These are phyloP conservation scores for Yamadazyma epiphylla DNA, from an alignment of 1,139 yeast species.

Conservation along the genomic window DNA sequence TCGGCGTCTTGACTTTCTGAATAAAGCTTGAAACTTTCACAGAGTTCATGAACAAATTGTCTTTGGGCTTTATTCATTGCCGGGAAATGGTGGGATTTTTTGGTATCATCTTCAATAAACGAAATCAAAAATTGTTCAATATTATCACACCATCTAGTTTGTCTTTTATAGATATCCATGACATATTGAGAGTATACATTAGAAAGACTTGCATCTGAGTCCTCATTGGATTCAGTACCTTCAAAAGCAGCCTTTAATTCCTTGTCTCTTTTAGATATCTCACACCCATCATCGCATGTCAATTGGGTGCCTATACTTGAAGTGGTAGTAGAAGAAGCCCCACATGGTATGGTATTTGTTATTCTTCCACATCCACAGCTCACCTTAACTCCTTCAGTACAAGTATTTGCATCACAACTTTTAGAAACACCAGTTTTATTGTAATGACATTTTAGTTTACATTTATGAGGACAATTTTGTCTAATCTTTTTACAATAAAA, in stretches of 20 bases:
- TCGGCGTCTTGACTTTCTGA: conserved; percentile 80
- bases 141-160: conserved; percentile 59
- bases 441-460: conserved; percentile 64
- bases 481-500: conserved; percentile 52
- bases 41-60: conserved; percentile 64
- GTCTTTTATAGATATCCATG: conserved; percentile 43
- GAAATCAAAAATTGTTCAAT: conserved; percentile 52
- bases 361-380: conserved; percentile 66
- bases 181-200: conserved; percentile 37
- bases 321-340: conserved; percentile 33
- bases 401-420: conserved; percentile 33
- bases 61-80: conserved; percentile 73
- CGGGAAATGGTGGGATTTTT: conserved; percentile 51
- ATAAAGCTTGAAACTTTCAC: conserved; percentile 54
- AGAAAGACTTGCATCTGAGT: conserved; percentile 16
- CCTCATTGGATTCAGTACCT: conserved; percentile 6
- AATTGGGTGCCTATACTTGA: conserved; percentile 31
- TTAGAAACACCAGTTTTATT: conserved; percentile 34
- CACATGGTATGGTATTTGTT: conserved; percentile 46
- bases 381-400: conserved; percentile 50
- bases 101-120: conserved; percentile 37
- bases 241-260: conserved; percentile 62
- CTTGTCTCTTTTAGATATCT: conserved; percentile 53
- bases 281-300: conserved; percentile 73
- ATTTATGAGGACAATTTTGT: conserved; percentile 59